Base-by-base conservation (phyloP, 768 basidiomycete species). In the Lentinula guzmanii region DNA sequence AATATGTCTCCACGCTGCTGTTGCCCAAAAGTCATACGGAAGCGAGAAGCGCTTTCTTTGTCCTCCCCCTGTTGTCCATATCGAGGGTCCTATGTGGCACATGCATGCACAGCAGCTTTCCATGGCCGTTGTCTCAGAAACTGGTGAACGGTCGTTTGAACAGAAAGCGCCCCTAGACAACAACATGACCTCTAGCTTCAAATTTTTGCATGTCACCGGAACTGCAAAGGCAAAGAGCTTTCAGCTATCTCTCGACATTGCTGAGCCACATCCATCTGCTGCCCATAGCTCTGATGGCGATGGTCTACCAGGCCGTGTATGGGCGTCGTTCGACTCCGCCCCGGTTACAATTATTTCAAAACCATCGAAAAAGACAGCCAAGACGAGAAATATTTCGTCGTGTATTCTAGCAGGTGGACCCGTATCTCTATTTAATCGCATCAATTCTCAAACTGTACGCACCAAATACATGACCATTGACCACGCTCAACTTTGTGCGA, bases 391-490 rank as follows among this genome's bases (percentile, higher is more conserved):
- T 77, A 90, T 90, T 70, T 89, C 87, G 48, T 93, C 88, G 21
- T 95, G 93, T 77, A 93, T 97, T 72, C 82, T 93, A 59, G 89
- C 89, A 33, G 90, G 91, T 52, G 90, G 92, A 21, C 90, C 93
- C 39, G 91, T 98, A 55, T 92, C 93, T 58, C 83, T 98, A 52
- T 96, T 95, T 82, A 94, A 95, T 72, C 89, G 95, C 69, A 93
- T 98, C 81, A 95, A 96, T 75, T 92, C 91, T 13, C 95, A 98
- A 76, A 94, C 95, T 42, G 94, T 96, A 62, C 89, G 95, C 70
- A 97, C 95, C 61, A 96, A 96, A 78, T 98, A 95, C 74, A 94
- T 98, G 91, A 92, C 91, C 59, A 88, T 95, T 71, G 93, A 95
- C 66, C 84, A 86, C 66, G 86, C 83, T 56, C 86, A 87, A 69